phyloP scores from a whole-genome alignment of 2,329 filamentous ascomycete species.

The Fusarium mangiferae region DNA sequence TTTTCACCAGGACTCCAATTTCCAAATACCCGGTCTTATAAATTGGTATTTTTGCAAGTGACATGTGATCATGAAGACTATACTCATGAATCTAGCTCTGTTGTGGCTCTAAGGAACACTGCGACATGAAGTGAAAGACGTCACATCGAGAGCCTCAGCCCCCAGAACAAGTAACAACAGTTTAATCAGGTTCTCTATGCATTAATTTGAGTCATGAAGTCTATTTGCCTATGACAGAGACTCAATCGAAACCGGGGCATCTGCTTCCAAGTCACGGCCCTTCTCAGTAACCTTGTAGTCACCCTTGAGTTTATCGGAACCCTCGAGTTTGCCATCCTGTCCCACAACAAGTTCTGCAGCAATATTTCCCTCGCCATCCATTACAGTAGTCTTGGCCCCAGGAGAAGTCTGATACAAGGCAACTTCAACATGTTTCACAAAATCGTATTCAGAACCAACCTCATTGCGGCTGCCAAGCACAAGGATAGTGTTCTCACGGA shows the following conservation, averaged over 20 bases:
- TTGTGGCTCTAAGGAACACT: neutral
- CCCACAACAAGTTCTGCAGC: conserved; percentile 55
- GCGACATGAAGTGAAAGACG: neutral
- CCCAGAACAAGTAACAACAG: neutral
- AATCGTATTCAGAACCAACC: conserved; percentile 59
- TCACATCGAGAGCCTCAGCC: neutral
- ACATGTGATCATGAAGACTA: neutral
- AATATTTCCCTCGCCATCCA: conserved; percentile 55
- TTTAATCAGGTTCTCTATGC: neutral
- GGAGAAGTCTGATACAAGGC: conserved; percentile 55
- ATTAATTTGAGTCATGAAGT: neutral
- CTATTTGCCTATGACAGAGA: conserved; percentile 18
- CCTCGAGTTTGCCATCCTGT: conserved; percentile 52
- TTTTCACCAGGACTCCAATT: neutral
- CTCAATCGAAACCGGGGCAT: conserved; percentile 43
- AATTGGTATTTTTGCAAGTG: fast-evolving
- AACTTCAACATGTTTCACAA: conserved; percentile 58
- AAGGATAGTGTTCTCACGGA: conserved; percentile 64
- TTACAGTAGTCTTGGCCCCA: conserved; percentile 55
- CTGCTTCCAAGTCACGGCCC: conserved; percentile 42
- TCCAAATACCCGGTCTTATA: neutral
- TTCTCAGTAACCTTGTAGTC: conserved; percentile 38
- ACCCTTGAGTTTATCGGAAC: conserved; percentile 54
- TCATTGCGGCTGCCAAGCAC: conserved; percentile 55
- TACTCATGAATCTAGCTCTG: too few relatives aligned